These are phyloP conservation scores for Aphanomyces astaci DNA, from an alignment of 352 stramenopile species.

Conservation along the genomic window DNA sequence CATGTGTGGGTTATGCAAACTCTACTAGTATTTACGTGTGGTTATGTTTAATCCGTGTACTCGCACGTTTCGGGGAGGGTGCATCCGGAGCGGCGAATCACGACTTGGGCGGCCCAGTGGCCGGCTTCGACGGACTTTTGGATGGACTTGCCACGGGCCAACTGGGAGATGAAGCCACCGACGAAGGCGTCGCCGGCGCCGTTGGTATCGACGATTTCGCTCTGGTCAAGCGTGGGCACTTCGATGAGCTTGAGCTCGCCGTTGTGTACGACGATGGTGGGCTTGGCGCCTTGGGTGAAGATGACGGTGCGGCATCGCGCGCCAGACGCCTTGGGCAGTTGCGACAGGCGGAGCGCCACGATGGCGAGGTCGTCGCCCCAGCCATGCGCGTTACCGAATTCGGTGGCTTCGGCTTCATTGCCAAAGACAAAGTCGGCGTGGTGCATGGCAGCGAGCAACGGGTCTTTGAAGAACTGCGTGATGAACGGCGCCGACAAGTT, in stretches of 20 bases:
- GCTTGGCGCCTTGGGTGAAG: constrained; percentile 95
- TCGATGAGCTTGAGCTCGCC: constrained; percentile 89
- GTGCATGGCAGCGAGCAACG: constrained; percentile 87
- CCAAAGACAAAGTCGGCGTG: constrained; percentile 98
- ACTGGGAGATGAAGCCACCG: constrained; percentile 94
- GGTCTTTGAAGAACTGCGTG: constrained; percentile 96
- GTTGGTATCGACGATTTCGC: constrained; percentile 98
- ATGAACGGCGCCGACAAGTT: constrained; percentile 99
- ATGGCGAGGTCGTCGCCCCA: constrained; percentile 83
- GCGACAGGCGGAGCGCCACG: constrained; percentile 91
- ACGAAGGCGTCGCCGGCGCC: constrained; percentile 99
- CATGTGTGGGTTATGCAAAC: too few relatives aligned
- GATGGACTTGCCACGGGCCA: constrained; percentile 80
- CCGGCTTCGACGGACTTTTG: constrained; percentile 93
- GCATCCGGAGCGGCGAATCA: constrained; percentile 96
- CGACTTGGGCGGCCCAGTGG: constrained; percentile 94
- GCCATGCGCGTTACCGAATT: constrained; percentile 88
- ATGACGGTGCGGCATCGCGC: constrained; percentile 91
- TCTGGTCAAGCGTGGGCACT: constrained; percentile 81
- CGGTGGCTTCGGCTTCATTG: constrained; percentile 97
- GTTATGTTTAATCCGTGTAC: constrained; percentile 82
- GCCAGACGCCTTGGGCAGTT: constrained; percentile 90
- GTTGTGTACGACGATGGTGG: constrained; percentile 94
- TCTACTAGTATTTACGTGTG: too few relatives aligned
- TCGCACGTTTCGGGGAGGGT: constrained; percentile 90